Evolutionary conservation across 1,284 basidiomycete genomes (phyloP).

Genomic region (Gymnopus androsaceus): DNA sequence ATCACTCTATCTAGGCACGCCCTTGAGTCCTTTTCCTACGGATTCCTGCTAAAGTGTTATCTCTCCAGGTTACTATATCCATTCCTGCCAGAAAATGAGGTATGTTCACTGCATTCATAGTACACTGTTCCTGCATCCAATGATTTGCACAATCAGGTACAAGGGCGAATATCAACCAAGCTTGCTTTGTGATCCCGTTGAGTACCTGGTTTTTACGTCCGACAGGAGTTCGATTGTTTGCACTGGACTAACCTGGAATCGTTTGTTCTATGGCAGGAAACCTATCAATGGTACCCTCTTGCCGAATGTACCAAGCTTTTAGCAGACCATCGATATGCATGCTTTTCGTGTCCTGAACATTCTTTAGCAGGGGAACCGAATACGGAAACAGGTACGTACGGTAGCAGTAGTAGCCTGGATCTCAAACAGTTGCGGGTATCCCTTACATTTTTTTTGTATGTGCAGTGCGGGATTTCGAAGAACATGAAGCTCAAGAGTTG

Average conservation of each 20-base stretch:
- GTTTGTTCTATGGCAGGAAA: conserved; percentile 59
- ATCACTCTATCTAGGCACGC: conserved; percentile 83
- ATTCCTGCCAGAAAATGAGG: conserved; percentile 92
- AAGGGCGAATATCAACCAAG: conserved; percentile 93
- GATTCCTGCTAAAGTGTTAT: background rate
- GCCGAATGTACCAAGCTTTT: conserved; percentile 60
- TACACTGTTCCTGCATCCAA: background rate
- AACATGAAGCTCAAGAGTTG: conserved; percentile 10
- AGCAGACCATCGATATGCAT: conserved; percentile 66
- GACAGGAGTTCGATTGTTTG: background rate
- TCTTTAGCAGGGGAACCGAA: conserved; percentile 39
- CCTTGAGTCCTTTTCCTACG: background rate
- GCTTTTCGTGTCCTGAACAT: conserved; percentile 65
- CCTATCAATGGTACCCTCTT: conserved; percentile 76
- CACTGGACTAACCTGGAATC: too few relatives aligned
- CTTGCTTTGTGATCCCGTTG: conserved; percentile 84
- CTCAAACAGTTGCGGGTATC: background rate
- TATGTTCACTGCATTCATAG: background rate
- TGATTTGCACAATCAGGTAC: conserved; percentile 47
- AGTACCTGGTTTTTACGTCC: conserved; percentile 23
- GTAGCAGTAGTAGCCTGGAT: background rate
- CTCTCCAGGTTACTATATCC: conserved; percentile 82
- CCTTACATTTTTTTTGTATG: background rate
- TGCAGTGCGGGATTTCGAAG: conserved; percentile 20
- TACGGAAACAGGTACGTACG: conserved; percentile 17